Evolutionary conservation across 2,329 filamentous ascomycete species (phyloP).

Genomic region (Scorias spongiosa): DNA sequence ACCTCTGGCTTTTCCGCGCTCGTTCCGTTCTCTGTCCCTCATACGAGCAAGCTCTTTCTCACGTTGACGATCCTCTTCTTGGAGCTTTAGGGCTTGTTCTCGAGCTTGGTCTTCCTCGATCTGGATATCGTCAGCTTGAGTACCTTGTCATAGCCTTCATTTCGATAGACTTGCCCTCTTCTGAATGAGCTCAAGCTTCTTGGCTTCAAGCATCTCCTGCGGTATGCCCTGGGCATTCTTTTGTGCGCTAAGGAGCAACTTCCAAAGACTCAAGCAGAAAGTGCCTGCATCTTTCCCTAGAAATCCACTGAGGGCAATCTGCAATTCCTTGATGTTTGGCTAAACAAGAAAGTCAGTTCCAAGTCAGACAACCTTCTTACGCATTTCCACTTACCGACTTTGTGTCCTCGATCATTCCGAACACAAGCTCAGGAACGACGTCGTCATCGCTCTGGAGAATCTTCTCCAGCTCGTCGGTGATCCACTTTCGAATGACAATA

Average conservation of each 20-base stretch:
- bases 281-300: conserved; percentile 76
- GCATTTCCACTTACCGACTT: conserved; percentile 48
- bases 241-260: conserved; percentile 78
- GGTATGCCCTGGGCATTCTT: conserved; percentile 78
- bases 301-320: conserved; percentile 90
- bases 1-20: conserved; percentile 32
- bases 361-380: not conserved
- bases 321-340: conserved; percentile 91
- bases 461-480: conserved; percentile 70
- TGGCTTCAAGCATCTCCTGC: conserved; percentile 85
- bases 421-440: conserved; percentile 76
- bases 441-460: conserved; percentile 91
- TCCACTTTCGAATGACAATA: conserved; percentile 99
- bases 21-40: conserved; percentile 45
- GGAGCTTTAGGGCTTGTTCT: conserved; percentile 55
- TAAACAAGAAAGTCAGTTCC: conserved; percentile 24
- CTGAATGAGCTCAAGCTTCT: conserved; percentile 87
- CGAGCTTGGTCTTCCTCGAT: conserved; percentile 70
- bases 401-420: conserved; percentile 54
- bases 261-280: conserved; percentile 93
- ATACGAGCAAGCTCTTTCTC: conserved; percentile 56
- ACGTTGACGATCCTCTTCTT: conserved; percentile 50
- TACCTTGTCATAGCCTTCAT: not conserved
- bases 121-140: conserved; percentile 31
- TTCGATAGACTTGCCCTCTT: conserved; percentile 54